Percentiles rank a stretch among this genome's conserved stretches.
Evolutionary conservation across 2,329 filamentous ascomycete species (phyloP).

Genomic region (Epichloe sibirici): DNA sequence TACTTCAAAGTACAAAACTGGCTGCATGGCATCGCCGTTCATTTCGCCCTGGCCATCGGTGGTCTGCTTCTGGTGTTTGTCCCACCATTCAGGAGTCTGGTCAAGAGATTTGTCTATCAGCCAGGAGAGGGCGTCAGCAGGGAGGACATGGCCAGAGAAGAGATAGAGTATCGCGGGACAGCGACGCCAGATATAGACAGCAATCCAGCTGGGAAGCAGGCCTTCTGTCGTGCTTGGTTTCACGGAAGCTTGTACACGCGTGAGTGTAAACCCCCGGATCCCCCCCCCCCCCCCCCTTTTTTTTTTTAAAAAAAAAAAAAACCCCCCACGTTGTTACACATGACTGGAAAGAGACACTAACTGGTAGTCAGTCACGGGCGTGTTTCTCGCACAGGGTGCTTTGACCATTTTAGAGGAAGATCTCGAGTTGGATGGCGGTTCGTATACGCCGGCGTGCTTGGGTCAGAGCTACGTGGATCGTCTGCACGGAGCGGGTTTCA

Average conservation of each 20-base stretch:
- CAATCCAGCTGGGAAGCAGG: slow-evolving; percentile 31
- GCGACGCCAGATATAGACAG: slow-evolving; percentile 44
- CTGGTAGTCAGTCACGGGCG: slow-evolving; percentile 43
- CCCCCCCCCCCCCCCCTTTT: too few relatives aligned
- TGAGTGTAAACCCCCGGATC: slow-evolving; percentile 25
- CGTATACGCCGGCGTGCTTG: slow-evolving; percentile 61
- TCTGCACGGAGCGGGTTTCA: slow-evolving; percentile 47
- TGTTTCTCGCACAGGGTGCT: slow-evolving; percentile 52
- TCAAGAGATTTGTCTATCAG: slow-evolving; percentile 32
- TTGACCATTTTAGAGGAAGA: slow-evolving; percentile 52
- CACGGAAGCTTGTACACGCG: slow-evolving; percentile 52
- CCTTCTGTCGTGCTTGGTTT: slow-evolving; percentile 41
- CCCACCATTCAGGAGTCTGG: slow-evolving; percentile 32
- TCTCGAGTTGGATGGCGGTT: slow-evolving; percentile 47
- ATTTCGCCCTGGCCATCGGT: slow-evolving; percentile 34
- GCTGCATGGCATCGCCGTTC: slow-evolving; percentile 35
- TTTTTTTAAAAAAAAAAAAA: too few relatives aligned
- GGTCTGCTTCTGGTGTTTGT: slow-evolving; percentile 30
- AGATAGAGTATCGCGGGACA: slow-evolving; percentile 51
- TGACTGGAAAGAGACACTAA: background rate
- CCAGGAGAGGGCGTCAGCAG: slow-evolving; percentile 42
- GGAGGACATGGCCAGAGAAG: slow-evolving; percentile 44
- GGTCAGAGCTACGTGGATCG: slow-evolving; percentile 56
- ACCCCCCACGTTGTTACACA: background rate
- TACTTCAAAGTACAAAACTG: slow-evolving; percentile 38